Evolutionary conservation across 2,329 filamentous ascomycete species (phyloP), one percentile per base, ranked within the genome.

Genomic region (Stemphylium vesicarium): DNA sequence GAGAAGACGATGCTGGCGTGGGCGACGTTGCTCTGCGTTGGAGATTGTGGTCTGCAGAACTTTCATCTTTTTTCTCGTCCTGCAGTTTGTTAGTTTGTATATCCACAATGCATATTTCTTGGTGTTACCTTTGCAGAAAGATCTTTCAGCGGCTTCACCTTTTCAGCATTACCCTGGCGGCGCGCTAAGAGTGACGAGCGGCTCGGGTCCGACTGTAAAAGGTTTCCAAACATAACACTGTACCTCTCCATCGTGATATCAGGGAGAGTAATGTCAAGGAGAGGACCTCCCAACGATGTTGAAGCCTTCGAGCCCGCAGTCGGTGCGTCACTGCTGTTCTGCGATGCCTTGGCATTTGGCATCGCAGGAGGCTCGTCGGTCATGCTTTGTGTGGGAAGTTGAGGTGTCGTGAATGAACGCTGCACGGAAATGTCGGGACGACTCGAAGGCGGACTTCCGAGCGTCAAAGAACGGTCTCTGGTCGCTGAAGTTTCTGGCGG

Each of bases 161-260:
- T 72, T 15, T 76, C 72, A 20, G 63, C 39, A 47, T 70, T 72
- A 18, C 66, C 71, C 52, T 77, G 73, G 16, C 75, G 68, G 51
- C 75, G 64, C 24, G 63, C 64, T 15, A 76, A 56, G 4, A 77
- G 65, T 7, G 71, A 72, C 11, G 46, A 53, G 7, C 62, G 64
- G 31, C 54, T 66, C 11, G 62, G 50, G 12, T 64, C 63, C 8
- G 68, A 66, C 57, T 85, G 83, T 22, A 96, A 78, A 6, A 97
- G 81, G 33, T 84, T 85, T 50, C 88, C 86, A 70, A 98, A 97
- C 93, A 97, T 97, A 62, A 97, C 85, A 65, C 92, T 96, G 65
- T 96, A 98, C 43, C 94, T 82, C 72, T 97, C 94, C 82, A 98
- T 82, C 59, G 89, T 86, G 50, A 90, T 83, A 44, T 85, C 84